Base-by-base conservation (phyloP, 2,329 filamentous ascomycete species). In the Ophiocordyceps robertsii region DNA sequence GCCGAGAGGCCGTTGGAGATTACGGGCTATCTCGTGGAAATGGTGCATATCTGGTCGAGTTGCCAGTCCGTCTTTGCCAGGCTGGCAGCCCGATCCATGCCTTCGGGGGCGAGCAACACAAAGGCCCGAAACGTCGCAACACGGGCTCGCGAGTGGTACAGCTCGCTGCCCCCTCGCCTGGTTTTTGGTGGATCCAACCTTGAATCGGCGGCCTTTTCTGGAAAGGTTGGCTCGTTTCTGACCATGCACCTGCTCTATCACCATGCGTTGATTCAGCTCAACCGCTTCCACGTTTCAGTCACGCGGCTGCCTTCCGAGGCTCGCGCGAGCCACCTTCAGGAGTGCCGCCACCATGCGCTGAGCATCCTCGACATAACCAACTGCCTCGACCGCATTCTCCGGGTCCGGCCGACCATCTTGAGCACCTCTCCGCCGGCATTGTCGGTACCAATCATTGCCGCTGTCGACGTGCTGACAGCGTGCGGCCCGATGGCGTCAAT, bases 171-270 rank as follows among this genome's bases (percentile, higher is more conserved):
- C 3, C 55, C 65, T 9, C 61, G 70, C 32, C 61, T 84, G 24
- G 56, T 59, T 10, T 78, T 77, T 52, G 73, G 66, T 4, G 56
- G 67, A 4, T 61, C 68, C 42, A 84, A 82, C 44, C 61, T 84
- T 13, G 69, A 76, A 37, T 63, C 65, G 29, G 74, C 72, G 36
- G 67, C 75, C 7, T 60, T 67, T 29, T 70, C 72, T 24, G 74
- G 61, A 14, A 60, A 72, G 49, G 64, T 72, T 2, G 77, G 77
- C 6, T 68, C 70, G 0, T 80, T 80, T 53, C 61, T 83, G 43
- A 73, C 72, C 2, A 72, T 83, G 57, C 80, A 85, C 56, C 63
- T 81, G 27, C 62, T 84, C n/a, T 81, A 81, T 55, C 72, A 82
- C 54, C 70, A 75, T 38, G 69, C 77, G 1, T 60, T 77, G 51